Conservation (phyloP, 208 protist genomes). For the Acanthamoeba triangularis region DNA sequence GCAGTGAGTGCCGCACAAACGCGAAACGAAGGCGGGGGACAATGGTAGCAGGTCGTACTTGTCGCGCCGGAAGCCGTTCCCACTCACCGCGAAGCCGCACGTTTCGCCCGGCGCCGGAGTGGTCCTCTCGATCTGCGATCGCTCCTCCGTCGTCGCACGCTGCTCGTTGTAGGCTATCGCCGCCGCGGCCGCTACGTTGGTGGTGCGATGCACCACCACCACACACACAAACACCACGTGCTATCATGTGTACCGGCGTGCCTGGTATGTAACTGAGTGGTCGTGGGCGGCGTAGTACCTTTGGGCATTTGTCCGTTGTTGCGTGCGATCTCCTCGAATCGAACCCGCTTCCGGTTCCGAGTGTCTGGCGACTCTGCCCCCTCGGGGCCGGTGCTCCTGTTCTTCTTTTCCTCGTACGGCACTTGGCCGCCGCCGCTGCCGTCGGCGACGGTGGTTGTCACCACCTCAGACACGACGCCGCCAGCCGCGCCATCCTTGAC, state of each 20-base stretch:
- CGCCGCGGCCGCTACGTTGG: neutral
- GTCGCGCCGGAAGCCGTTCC: slow-evolving; percentile 9
- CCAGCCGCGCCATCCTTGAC: neutral
- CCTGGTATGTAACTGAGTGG: too few relatives aligned
- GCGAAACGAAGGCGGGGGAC: too few relatives aligned
- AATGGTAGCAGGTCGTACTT: neutral
- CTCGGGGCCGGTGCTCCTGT: too few relatives aligned
- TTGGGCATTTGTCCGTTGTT: slow-evolving; percentile 1
- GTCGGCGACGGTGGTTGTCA: neutral
- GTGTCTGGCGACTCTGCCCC: neutral
- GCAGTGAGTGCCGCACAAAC: too few relatives aligned
- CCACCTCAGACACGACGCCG: too few relatives aligned
- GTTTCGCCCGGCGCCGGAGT: slow-evolving; percentile 51
- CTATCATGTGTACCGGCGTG: too few relatives aligned
- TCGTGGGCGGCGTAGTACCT: too few relatives aligned
- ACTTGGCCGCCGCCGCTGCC: neutral
- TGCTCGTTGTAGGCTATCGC: neutral
- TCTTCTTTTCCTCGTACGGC: too few relatives aligned
- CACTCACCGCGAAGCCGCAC: slow-evolving; percentile 48
- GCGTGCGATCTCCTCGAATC: slow-evolving; percentile 14
- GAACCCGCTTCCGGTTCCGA: neutral
- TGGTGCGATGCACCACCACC: too few relatives aligned
- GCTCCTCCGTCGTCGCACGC: slow-evolving; percentile 2
- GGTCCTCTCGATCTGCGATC: slow-evolving; percentile 56
- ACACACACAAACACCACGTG: too few relatives aligned